These are phyloP conservation scores for Peterozyma xylosa DNA, from an alignment of 805 yeast species.

Conservation along the genomic window DNA sequence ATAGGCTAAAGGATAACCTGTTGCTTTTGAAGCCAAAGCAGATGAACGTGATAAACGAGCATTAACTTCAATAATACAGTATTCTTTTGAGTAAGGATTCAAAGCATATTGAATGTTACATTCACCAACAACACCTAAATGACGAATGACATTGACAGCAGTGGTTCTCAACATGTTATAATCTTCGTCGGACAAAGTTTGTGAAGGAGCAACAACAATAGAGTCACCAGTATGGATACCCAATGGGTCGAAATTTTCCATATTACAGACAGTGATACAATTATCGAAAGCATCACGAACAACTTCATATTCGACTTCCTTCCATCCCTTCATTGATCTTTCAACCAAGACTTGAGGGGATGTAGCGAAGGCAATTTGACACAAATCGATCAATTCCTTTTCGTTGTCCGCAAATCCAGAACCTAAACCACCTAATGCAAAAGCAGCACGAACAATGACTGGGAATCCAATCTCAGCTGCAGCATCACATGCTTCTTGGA, in stretches of 20 bases:
- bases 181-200: slow-evolving; percentile 93
- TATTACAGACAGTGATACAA: slow-evolving; percentile 97
- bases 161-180: slow-evolving; percentile 97
- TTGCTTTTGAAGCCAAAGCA: slow-evolving; percentile 96
- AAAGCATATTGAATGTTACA: slow-evolving; percentile 97
- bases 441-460: slow-evolving; percentile 94
- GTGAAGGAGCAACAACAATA: slow-evolving; percentile 97
- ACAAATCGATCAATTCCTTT: slow-evolving; percentile 76
- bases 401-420: slow-evolving; percentile 91
- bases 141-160: slow-evolving; percentile 95
- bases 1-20: slow-evolving; percentile 97
- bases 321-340: slow-evolving; percentile 97
- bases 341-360: slow-evolving; percentile 96
- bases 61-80: slow-evolving; percentile 94
- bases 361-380: slow-evolving; percentile 81
- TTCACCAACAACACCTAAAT: slow-evolving; percentile 97
- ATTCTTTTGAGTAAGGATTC: slow-evolving; percentile 92
- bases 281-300: slow-evolving; percentile 94
- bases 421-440: slow-evolving; percentile 95
- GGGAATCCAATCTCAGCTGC: slow-evolving; percentile 89
- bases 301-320: slow-evolving; percentile 97
- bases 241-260: slow-evolving; percentile 98
- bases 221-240: slow-evolving; percentile 99
- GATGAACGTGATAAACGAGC: slow-evolving; percentile 96
- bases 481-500: slow-evolving; percentile 78